These are phyloP conservation scores for Colletotrichum endophyticum DNA, from an alignment of 2,329 filamentous ascomycete species.

Conservation along the genomic window DNA sequence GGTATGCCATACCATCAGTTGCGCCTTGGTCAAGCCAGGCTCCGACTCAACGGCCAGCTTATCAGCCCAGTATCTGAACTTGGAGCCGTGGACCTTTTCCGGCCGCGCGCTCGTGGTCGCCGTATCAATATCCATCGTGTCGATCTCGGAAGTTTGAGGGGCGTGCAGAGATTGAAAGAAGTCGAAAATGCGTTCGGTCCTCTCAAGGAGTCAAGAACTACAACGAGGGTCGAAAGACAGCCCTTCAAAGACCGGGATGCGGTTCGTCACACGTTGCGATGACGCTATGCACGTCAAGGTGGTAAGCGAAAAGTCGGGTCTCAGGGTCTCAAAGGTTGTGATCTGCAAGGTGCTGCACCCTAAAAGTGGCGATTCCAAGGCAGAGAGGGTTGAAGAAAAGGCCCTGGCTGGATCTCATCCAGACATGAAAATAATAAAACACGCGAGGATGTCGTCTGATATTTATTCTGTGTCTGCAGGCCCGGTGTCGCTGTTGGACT, in stretches of 20 bases:
- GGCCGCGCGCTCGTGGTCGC: slow-evolving; percentile 17
- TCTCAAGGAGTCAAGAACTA: background rate
- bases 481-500: background rate
- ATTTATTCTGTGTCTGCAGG: slow-evolving; percentile 5
- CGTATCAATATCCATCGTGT: slow-evolving; percentile 16
- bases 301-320: background rate
- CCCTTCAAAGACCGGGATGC: background rate
- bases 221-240: background rate
- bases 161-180: background rate
- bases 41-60: slow-evolving; percentile 78
- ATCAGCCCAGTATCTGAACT: slow-evolving; percentile 48
- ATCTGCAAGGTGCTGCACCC: slow-evolving; percentile 2
- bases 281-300: slow-evolving; percentile 12
- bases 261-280: slow-evolving; percentile 1
- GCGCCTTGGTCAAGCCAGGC: slow-evolving; percentile 75
- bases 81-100: slow-evolving; percentile 34
- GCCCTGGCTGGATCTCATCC: background rate
- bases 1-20: slow-evolving; percentile 70
- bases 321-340: background rate
- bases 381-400: background rate
- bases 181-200: background rate
- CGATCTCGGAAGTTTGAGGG: background rate
- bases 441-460: background rate
- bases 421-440: background rate
- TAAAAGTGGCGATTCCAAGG: slow-evolving; percentile 14